These are phyloP conservation scores for Penicillium macrosclerotiorum DNA, from an alignment of 495 filamentous ascomycete species.

Conservation along the genomic window DNA sequence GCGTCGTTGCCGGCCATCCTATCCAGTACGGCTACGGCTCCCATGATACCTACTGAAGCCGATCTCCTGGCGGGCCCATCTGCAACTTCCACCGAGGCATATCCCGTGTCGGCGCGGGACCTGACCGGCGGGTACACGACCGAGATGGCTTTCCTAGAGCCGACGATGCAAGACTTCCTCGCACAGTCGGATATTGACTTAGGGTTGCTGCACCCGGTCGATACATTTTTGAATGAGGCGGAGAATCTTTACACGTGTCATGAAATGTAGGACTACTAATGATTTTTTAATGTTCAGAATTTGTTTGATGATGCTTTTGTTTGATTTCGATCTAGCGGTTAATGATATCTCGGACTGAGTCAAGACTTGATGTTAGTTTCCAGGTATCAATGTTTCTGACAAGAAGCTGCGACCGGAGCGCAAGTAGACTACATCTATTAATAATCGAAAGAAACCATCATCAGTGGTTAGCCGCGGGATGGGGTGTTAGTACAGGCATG, in stretches of 20 bases:
- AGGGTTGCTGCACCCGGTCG: slow-evolving; percentile 39
- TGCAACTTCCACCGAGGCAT: slow-evolving; percentile 2
- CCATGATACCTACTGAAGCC: slow-evolving; percentile 1
- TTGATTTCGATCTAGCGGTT: not conserved
- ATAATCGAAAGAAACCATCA: too few relatives aligned
- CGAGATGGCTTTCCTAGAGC: slow-evolving; percentile 45
- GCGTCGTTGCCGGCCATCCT: not conserved
- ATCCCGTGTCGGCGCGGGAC: slow-evolving; percentile 14
- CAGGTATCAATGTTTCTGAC: too few relatives aligned
- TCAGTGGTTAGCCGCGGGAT: too few relatives aligned
- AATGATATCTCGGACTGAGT: slow-evolving; percentile 1
- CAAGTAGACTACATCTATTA: too few relatives aligned
- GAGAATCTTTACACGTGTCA: slow-evolving; percentile 40
- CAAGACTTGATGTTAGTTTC: too few relatives aligned
- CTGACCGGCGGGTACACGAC: slow-evolving; percentile 35
- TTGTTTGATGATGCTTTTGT: not conserved
- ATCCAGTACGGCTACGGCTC: not conserved
- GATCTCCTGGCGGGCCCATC: not conserved
- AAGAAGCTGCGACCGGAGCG: too few relatives aligned
- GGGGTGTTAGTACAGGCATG: too few relatives aligned
- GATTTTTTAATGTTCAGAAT: too few relatives aligned
- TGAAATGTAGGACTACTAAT: slow-evolving; percentile 31
- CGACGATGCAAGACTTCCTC: slow-evolving; percentile 46
- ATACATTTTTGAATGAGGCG: slow-evolving; percentile 39
- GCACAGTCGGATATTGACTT: slow-evolving; percentile 45